Evolutionary conservation across 2,329 filamentous ascomycete species (phyloP), one percentile per base, ranked within the genome.

Genomic region (Neophaeococcomyces aloes): DNA sequence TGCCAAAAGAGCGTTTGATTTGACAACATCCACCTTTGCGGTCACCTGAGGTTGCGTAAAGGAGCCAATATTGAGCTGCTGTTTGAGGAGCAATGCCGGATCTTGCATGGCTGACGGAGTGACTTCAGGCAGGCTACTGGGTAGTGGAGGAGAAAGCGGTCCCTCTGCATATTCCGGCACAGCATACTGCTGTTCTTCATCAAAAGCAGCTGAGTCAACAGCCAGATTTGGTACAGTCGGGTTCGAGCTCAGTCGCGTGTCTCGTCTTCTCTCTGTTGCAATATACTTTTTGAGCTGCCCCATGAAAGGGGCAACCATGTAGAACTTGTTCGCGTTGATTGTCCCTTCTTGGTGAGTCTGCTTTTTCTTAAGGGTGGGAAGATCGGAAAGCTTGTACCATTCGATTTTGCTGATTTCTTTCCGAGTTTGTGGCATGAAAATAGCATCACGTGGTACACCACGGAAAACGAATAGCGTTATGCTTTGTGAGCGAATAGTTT

Each of bases 321-420:
- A 98, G 61, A 95, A 96, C 58, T 89, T 95, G 61, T 85, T 87
- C 31, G 79, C 79, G 54, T 82, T 85, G 2, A 71, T 68, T 27
- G 61, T 62, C 11, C 63, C 66, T 39, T 81, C 73, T 35, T 77
- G 72, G n/a, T 78, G 72, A 58, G 82, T 87, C 53, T 72, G 78
- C 21, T 35, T 42, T 61, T 83, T 84, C 44, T 80, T 79, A 56
- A 86, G 79, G 0, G 84, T 86, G 1, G 91, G 89, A 19, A 98
- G 73, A 48, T 95, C 87, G 0, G 83, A 83, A 31, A 98, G 69
- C 54, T 80, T 86, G 66, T 93, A 95, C 91, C 91, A 98, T 59
- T 86, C 72, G 47, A 98, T 94, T 65, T 86, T 93, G 65, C 89
- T 94, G 59, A 98, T 98, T 63, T 98, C 93, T 63, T 96, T 96